phyloP scores from a whole-genome alignment of 2,329 filamentous ascomycete genomes.

The Scopulariopsis brevicaulis region DNA sequence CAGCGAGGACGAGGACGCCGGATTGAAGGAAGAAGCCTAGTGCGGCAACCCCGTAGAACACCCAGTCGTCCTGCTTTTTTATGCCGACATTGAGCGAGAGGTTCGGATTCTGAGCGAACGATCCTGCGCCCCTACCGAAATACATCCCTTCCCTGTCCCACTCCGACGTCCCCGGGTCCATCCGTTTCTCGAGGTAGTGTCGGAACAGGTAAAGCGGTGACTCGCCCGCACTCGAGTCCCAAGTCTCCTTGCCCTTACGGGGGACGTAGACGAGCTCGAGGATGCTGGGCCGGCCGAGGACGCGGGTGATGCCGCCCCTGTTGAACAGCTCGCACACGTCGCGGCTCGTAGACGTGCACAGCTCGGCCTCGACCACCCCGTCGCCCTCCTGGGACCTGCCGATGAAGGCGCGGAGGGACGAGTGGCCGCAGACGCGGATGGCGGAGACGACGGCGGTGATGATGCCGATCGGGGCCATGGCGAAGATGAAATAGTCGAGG shows the following conservation, averaged over 20 bases:
- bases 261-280: constrained; percentile 16
- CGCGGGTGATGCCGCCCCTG: constrained; percentile 17
- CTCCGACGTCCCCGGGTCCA: not conserved
- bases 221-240: not conserved
- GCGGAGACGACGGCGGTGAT: constrained; percentile 21
- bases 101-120: constrained; percentile 5
- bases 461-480: constrained; percentile 24
- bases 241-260: not conserved
- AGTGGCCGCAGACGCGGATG: constrained; percentile 17
- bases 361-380: constrained; percentile 21
- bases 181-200: not conserved
- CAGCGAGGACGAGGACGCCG: constrained; percentile 9
- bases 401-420: constrained; percentile 22
- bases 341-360: constrained; percentile 25
- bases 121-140: not conserved
- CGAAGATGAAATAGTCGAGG: constrained; percentile 20
- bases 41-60: constrained; percentile 6
- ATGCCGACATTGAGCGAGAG: constrained; percentile 8
- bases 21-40: constrained; percentile 8
- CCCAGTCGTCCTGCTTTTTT: constrained; percentile 4
- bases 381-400: constrained; percentile 23
- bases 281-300: constrained; percentile 20
- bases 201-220: not conserved
- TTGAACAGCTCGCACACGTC: constrained; percentile 26
- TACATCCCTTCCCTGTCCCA: not conserved